Percentiles rank a stretch among this genome's conserved stretches.
Evolutionary conservation across 2,329 filamentous ascomycete genomes (phyloP).

Genomic region (Incumbomyces lentus): DNA sequence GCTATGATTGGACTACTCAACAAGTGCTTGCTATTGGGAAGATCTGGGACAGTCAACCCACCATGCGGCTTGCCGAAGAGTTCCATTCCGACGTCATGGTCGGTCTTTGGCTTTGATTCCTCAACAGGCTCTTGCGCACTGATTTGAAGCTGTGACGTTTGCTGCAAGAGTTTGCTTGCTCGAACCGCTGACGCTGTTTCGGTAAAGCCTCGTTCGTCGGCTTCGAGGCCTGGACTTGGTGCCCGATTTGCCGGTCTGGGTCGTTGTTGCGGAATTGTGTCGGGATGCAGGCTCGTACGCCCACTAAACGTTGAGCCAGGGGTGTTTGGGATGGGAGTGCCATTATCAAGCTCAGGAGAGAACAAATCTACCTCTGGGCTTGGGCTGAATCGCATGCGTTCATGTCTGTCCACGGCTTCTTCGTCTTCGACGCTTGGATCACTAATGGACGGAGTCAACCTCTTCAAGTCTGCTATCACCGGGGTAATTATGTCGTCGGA

Average conservation of each 20-base stretch:
- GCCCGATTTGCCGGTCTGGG: constrained; percentile 50
- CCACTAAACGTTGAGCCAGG: constrained; percentile 56
- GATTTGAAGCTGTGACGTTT: constrained; percentile 20
- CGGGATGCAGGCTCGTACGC: constrained; percentile 27
- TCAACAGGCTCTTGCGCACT: constrained; percentile 34
- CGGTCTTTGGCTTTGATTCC: constrained; percentile 23
- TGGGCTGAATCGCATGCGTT: constrained; percentile 62
- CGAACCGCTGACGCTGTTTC: constrained; percentile 82
- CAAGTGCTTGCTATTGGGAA: constrained; percentile 13
- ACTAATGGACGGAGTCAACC: constrained; percentile 77
- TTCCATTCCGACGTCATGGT: constrained; percentile 19
- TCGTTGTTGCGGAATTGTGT: constrained; percentile 24
- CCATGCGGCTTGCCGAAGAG: constrained; percentile 39
- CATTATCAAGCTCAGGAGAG: constrained; percentile 68
- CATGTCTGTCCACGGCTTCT: constrained; percentile 48
- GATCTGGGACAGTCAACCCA: constrained; percentile 39
- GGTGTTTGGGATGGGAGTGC: constrained; percentile 44
- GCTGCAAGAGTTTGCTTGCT: constrained; percentile 32
- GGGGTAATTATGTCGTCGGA: constrained; percentile 42
- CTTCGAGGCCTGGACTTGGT: constrained; percentile 81
- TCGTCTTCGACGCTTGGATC: constrained; percentile 60
- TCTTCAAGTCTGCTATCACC: constrained; percentile 44
- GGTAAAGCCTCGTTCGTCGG: constrained; percentile 92
- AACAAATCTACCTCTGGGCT: constrained; percentile 91
- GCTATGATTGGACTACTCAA: constrained; percentile 29